Evolutionary conservation across 768 basidiomycete genomes (phyloP).

Genomic region (Kwoniella shandongensis): DNA sequence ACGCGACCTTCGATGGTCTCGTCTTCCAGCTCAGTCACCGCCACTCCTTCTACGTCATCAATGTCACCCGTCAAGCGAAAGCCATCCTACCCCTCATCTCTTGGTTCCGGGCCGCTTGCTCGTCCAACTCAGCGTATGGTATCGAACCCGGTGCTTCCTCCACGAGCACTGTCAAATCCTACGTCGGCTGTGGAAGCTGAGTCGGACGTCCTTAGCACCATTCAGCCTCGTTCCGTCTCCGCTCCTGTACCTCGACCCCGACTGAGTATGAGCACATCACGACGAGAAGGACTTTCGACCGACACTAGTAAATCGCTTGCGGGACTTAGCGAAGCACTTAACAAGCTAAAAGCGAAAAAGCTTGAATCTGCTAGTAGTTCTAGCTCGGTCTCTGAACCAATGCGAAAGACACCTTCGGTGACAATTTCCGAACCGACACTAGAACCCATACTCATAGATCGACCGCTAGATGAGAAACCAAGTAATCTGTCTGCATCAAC

Average conservation of each 20-base stretch:
- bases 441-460: neutral
- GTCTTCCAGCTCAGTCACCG: neutral
- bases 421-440: no score
- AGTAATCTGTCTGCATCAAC: conserved; percentile 12
- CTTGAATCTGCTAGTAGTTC: neutral
- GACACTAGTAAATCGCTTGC: conserved; percentile 33
- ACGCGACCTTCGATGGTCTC: conserved; percentile 16
- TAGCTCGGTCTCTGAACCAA: no score
- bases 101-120: conserved; percentile 37
- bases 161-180: conserved; percentile 21
- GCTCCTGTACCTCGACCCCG: conserved; percentile 22
- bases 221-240: conserved; percentile 34
- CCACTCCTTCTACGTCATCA: conserved; percentile 1
- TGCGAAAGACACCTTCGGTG: no score
- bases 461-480: neutral
- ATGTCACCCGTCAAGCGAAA: conserved; percentile 26
- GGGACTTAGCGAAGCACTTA: conserved; percentile 37
- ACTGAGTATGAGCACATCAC: conserved; percentile 23
- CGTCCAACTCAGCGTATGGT: conserved; percentile 36
- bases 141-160: conserved; percentile 32
- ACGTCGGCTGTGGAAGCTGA: conserved; percentile 9
- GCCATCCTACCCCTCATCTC: conserved; percentile 46
- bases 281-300: conserved; percentile 26
- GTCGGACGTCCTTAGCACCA: neutral
- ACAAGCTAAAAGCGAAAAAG: conserved; percentile 36